These are phyloP conservation scores for Colletotrichum viniferum DNA, from an alignment of 2,329 filamentous ascomycete species.

Conservation along the genomic window DNA sequence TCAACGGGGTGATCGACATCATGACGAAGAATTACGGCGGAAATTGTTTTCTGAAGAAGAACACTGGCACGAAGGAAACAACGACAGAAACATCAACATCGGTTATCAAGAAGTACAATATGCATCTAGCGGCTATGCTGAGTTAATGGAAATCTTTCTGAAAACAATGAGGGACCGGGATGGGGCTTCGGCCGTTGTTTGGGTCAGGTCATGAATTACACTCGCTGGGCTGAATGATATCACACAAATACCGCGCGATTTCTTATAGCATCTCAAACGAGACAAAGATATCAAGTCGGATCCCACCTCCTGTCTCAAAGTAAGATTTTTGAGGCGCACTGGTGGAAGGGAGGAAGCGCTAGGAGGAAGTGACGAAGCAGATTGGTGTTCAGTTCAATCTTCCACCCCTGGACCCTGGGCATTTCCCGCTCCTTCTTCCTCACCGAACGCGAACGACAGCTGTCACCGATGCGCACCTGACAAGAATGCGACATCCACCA, in stretches of 20 bases:
- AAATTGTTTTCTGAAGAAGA: constrained; percentile 17
- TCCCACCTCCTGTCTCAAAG: neutral
- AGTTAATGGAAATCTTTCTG: neutral
- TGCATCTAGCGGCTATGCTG: neutral
- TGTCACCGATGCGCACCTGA: neutral
- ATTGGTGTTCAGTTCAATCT: neutral
- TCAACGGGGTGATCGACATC: neutral
- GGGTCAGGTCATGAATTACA: neutral
- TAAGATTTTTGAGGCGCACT: neutral
- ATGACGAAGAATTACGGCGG: neutral
- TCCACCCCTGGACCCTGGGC: neutral
- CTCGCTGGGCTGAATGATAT: neutral
- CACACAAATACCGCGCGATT: neutral
- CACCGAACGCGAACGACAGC: neutral
- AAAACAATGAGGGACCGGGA: neutral
- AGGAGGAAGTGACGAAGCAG: neutral
- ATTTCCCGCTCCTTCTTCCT: neutral
- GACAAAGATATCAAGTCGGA: neutral
- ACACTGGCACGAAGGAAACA: neutral
- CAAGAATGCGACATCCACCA: neutral
- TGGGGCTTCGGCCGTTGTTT: neutral
- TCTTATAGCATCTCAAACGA: neutral
- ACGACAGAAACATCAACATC: neutral
- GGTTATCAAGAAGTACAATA: neutral
- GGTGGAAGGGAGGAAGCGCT: neutral